These are phyloP conservation scores for Coprinellus micaceus DNA, from an alignment of 768 basidiomycete species.

Conservation along the genomic window DNA sequence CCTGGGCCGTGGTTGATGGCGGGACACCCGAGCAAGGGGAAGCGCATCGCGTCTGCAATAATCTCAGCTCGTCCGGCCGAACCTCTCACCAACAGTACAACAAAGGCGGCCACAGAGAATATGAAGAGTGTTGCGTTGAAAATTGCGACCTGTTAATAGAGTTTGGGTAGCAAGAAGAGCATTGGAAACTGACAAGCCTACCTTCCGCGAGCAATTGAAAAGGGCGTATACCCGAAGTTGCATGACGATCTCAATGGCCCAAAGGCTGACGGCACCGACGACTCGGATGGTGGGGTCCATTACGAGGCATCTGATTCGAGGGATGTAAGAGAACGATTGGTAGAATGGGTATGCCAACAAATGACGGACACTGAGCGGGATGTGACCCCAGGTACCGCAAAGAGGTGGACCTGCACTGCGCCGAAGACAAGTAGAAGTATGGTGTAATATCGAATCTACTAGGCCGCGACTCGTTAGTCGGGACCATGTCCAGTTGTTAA, in stretches of 20 bases:
- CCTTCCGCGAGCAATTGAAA: constrained; percentile 37
- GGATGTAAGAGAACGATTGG: neutral
- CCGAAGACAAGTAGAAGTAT: neutral
- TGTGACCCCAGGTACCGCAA: neutral
- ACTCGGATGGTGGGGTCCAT: constrained; percentile 42
- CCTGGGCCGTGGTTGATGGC: neutral
- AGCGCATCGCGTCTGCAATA: constrained; percentile 29
- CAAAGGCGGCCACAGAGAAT: constrained; percentile 37
- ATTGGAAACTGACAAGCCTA: constrained; percentile 11
- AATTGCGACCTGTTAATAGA: constrained; percentile 28
- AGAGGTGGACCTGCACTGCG: neutral
- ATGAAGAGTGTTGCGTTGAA: constrained; percentile 38
- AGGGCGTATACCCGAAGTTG: constrained; percentile 44
- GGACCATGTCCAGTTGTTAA: neutral
- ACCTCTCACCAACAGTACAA: constrained; percentile 39
- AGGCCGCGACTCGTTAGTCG: neutral
- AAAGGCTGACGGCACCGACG: constrained; percentile 41
- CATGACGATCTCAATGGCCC: constrained; percentile 49
- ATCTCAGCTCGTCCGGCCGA: constrained; percentile 28
- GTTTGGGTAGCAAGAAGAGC: neutral
- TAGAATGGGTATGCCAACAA: neutral
- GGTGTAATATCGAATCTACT: constrained; percentile 1
- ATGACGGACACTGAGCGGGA: neutral
- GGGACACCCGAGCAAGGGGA: neutral
- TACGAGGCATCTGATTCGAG: constrained; percentile 35